phyloP scores from a whole-genome alignment of 495 filamentous ascomycete species.

The Hyphodiscus hymeniophilus region DNA sequence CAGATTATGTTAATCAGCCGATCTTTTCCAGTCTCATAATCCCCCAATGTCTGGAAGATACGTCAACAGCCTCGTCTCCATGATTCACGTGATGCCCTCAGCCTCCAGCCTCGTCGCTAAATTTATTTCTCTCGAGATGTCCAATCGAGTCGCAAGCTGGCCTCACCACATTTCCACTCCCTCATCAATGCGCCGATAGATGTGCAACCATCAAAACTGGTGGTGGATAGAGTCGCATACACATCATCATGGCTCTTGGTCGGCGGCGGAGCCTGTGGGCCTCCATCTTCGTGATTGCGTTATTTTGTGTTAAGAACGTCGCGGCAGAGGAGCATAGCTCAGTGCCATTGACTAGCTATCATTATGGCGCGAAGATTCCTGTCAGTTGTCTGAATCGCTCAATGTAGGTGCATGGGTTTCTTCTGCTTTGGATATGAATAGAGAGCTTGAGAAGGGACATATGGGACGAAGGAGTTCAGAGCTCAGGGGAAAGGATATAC shows the following conservation, averaged over 20 bases:
- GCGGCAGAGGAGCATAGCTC: conserved; percentile 12
- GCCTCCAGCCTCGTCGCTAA: no score
- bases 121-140: no score
- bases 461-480: background rate
- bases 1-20: no score
- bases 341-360: conserved; percentile 27
- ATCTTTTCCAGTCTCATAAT: no score
- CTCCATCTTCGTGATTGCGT: background rate
- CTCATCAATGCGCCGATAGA: no score
- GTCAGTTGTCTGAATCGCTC: conserved; percentile 61
- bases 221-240: no score
- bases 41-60: no score
- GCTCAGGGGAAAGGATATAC: background rate
- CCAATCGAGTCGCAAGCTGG: no score
- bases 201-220: no score
- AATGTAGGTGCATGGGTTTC: conserved; percentile 39
- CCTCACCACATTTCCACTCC: no score
- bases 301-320: background rate
- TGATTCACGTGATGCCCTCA: no score
- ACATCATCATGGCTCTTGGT: background rate
- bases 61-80: no score
- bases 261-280: background rate
- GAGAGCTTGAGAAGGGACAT: background rate
- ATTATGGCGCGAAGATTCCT: conserved; percentile 40
- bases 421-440: background rate